phyloP scores from a whole-genome alignment of 2,329 filamentous ascomycete species.

The Aspergillus sp. region DNA sequence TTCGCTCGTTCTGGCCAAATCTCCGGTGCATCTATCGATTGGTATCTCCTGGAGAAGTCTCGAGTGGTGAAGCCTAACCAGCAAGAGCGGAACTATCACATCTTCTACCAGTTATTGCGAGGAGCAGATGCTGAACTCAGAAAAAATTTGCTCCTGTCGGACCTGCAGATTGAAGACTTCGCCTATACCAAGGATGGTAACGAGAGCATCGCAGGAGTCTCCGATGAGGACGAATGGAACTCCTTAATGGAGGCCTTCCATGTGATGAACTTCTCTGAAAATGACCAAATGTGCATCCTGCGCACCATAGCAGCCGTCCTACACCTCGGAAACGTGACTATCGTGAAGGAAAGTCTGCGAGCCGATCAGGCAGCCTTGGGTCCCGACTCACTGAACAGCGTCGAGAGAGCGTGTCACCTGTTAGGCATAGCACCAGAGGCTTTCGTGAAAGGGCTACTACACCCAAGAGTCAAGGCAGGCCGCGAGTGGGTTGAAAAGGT shows the following conservation, averaged over 20 bases:
- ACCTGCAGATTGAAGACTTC: constrained; percentile 79
- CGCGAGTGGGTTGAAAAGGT: constrained; percentile 99
- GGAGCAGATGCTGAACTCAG: constrained; percentile 75
- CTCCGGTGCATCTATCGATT: constrained; percentile 93
- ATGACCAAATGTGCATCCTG: constrained; percentile 80
- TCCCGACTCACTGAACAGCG: constrained; percentile 70
- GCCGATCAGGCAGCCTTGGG: constrained; percentile 86
- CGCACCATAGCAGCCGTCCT: constrained; percentile 87
- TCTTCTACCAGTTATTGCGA: constrained; percentile 93
- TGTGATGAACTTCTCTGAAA: constrained; percentile 87
- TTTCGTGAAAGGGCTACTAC: constrained; percentile 84
- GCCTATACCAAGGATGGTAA: constrained; percentile 89
- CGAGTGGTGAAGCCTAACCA: constrained; percentile 84
- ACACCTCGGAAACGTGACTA: constrained; percentile 87
- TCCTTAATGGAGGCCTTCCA: constrained; percentile 86
- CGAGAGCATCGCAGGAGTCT: constrained; percentile 85
- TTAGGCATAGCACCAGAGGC: constrained; percentile 81
- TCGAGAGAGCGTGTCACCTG: constrained; percentile 76
- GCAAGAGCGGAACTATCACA: constrained; percentile 91
- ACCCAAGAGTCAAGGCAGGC: constrained; percentile 91
- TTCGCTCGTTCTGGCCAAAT: constrained; percentile 87
- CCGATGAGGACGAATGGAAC: constrained; percentile 88
- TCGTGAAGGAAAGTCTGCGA: constrained; percentile 85
- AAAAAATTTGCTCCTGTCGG: constrained; percentile 72
- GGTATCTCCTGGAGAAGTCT: constrained; percentile 98